Evolutionary conservation across 495 filamentous ascomycete genomes (phyloP).

Genomic region (Hypoxylon fuscum): DNA sequence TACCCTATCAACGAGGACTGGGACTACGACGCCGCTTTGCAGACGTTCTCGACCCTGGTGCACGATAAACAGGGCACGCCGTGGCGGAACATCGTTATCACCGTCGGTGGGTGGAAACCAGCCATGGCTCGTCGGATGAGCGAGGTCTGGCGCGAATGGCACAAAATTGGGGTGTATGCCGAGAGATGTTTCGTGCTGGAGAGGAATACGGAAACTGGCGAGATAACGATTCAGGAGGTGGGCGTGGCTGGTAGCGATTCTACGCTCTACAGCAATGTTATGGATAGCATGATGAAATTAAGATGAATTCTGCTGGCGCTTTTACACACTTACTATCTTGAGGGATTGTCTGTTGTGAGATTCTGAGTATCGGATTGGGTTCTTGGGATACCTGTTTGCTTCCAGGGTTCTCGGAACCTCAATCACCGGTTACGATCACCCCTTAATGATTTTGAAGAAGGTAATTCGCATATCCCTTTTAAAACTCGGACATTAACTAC

Average conservation of each 20-base stretch:
- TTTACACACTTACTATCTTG: no score
- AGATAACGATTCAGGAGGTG: slow-evolving; percentile 17
- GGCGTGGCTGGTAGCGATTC: background rate
- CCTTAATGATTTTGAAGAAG: no score
- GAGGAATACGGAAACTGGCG: slow-evolving; percentile 4
- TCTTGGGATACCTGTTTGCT: no score
- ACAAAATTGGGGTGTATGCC: slow-evolving; percentile 36
- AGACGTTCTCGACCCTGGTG: slow-evolving; percentile 18
- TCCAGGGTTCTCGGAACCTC: no score
- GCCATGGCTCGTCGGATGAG: slow-evolving; percentile 42
- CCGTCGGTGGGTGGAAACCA: slow-evolving; percentile 44
- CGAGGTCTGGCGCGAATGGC: slow-evolving; percentile 30
- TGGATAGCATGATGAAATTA: background rate
- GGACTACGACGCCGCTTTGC: slow-evolving; percentile 12
- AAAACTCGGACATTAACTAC: no score
- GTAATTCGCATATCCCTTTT: no score
- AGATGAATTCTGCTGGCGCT: no score
- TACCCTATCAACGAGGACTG: background rate
- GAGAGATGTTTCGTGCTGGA: slow-evolving; percentile 43
- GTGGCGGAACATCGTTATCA: slow-evolving; percentile 40
- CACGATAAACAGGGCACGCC: slow-evolving; percentile 11
- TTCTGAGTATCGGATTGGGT: no score
- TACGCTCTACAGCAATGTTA: background rate
- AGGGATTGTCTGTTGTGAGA: no score
- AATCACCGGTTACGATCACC: no score